Base-by-base conservation (phyloP, 805 yeast genomes). In the Jamesozyma piceae region DNA sequence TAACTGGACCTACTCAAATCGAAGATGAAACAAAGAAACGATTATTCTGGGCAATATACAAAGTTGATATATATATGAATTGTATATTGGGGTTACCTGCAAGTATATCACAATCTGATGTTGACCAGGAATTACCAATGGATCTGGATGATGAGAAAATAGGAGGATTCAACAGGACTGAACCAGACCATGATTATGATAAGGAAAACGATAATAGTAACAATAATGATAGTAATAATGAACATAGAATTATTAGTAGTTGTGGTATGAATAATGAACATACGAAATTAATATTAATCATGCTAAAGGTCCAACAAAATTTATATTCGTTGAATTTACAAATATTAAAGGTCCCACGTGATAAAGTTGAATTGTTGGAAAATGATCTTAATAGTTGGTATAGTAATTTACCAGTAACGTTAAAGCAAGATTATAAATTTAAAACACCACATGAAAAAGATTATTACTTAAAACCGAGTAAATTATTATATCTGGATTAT, bases 61-160 rank as follows among this genome's bases (percentile, higher is more conserved):
- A 88, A 59, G 82, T 87, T 82, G 96, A 89, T 56, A 78, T 86
- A 35, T 88, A 89, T 58, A 84, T 87, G 53, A 85, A 84, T 58
- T 82, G 95, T 8, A 78, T 88, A 66, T 60, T 89, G 49, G 96
- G 95, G 1, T 67, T 88, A 39, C 97, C 97, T 1, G 68, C 86
- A 44, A 75, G 88, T 2, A 74, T 87, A 15, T 68, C 76, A 38
- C 82, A 80, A 47, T 84, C 80, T 48, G 95, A 86, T 51, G 79
- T 85, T 49, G 95, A 88, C 63, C 96, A 88, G 60, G 89, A 82
- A 39, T 68, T 86, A 49, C 96, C 96, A 1, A 65, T 74, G 28
- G 95, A 87, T 54, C 65, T 86, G 29, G 95, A 87, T 54, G 96
- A 88, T 62, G 94, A 86, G 52, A 81, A 81, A 54, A 80, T 88